Base-by-base conservation (phyloP, 1,284 basidiomycete genomes). In the Boletellus deceptivus region DNA sequence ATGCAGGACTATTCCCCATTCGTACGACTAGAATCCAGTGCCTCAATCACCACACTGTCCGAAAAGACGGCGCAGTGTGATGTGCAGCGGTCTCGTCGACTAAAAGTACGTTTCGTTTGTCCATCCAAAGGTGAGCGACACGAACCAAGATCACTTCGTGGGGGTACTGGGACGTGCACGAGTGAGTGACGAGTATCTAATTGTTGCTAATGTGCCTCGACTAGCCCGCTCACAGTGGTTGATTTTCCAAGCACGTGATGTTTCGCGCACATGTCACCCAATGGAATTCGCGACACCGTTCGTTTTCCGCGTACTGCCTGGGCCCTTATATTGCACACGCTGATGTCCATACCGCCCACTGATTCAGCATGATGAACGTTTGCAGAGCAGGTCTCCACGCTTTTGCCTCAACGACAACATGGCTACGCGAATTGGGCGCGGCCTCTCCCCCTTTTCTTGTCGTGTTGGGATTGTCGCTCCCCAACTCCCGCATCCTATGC, bases 401-500 rank as follows among this genome's bases (percentile, higher is more conserved):
- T 35, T 67, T 57, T 43, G 42, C 46, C 16, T 36, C 62, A 35
- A 63, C 55, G 29, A 46, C 51, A 10, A 25, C 52, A 46, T 61
- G 65, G 62, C 50, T 64, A 24, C 53, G 50, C 39, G 42, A 52
- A 48, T 54, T 27, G 20, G 62, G 62, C 45, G 41, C 59, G n/a
- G 62, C 62, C n/a, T 67, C 65, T 17, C 62, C 65, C 3, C 62
- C 65, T 24, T 37, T 46, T 34, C 62, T 67, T 20, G 64, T 64
- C 14, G 33, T 50, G 40, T 46, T 68, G 16, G 59, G 62, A 2
- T 46, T 63, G 41, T 56, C 52, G 41, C 65, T 68, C 38, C 62
- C 65, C 3, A 52, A 64, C 46, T 68, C 62, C 18, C 65, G 65
- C 48, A 61, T 68, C 40, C 24, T 63, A 20, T 50, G 31, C 9